Percentiles rank a stretch among this genome's conserved stretches.
Evolutionary conservation across 2,329 filamentous ascomycete species (phyloP).

Genomic region (Fusarium torreyae): DNA sequence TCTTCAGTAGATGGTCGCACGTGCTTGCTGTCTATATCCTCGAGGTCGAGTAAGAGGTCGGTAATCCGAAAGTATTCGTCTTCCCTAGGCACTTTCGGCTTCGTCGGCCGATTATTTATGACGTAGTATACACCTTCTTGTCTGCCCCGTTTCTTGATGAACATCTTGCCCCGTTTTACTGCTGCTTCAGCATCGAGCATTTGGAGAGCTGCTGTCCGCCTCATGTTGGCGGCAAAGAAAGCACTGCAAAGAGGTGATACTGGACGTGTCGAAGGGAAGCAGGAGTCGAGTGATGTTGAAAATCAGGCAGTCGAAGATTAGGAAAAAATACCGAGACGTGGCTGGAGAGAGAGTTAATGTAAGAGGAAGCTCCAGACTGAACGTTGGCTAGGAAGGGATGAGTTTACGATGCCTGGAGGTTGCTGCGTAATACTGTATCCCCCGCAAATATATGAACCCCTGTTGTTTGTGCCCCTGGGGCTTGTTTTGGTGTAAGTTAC

Average conservation of each 20-base stretch:
- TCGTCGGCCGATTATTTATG: conserved; percentile 36
- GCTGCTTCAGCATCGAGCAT: conserved; percentile 8
- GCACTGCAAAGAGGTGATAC: background rate
- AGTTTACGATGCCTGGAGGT: conserved; percentile 1
- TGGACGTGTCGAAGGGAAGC: conserved; percentile 1
- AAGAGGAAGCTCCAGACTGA: background rate
- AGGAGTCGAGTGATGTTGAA: background rate
- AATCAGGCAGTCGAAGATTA: background rate
- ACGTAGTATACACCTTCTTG: conserved; percentile 49
- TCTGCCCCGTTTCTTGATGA: conserved; percentile 43
- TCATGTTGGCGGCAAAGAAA: conserved; percentile 36
- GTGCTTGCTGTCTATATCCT: conserved; percentile 61
- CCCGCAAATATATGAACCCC: conserved; percentile 38
- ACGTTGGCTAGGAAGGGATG: conserved; percentile 8
- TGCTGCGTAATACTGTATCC: conserved; percentile 32
- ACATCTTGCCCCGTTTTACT: conserved; percentile 44
- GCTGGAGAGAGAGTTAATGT: background rate
- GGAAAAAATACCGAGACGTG: background rate
- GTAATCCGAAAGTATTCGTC: conserved; percentile 59
- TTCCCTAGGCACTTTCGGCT: conserved; percentile 27
- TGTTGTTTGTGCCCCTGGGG: conserved; percentile 21
- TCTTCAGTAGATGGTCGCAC: conserved; percentile 60
- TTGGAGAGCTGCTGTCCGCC: conserved; percentile 21
- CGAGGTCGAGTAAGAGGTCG: conserved; percentile 65
- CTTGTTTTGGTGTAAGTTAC: conserved; percentile 4